A percentile compares a stretch with the other conserved stretches of the same genome.
phyloP scores from a whole-genome alignment of 164 flowering plant genomes.

The Vitis rupestris region DNA sequence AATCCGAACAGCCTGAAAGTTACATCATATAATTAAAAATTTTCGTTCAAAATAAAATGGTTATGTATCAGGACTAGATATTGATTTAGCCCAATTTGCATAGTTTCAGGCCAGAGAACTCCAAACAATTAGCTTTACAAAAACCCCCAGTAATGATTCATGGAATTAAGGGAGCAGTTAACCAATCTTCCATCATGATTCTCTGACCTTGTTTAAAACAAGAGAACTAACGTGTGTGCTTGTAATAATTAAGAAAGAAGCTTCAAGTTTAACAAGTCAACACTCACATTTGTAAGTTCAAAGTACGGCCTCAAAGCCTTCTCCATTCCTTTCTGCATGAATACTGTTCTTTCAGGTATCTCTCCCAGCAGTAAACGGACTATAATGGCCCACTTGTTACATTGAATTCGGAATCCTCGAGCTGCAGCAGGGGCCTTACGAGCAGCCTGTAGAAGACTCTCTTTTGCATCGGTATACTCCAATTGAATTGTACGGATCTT shows the following conservation, averaged over 20 bases:
- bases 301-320: slow-evolving; percentile 92
- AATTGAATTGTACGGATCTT: slow-evolving; percentile 40
- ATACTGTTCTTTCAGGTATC: slow-evolving; percentile 92
- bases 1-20: slow-evolving; percentile 82
- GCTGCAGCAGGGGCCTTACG: slow-evolving; percentile 36
- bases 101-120: no score
- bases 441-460: slow-evolving; percentile 40
- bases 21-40: background rate
- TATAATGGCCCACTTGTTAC: slow-evolving; percentile 90
- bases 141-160: no score
- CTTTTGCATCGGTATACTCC: slow-evolving; percentile 47
- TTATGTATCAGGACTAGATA: no score
- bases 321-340: slow-evolving; percentile 96
- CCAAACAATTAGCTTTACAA: no score
- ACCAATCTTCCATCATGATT: no score
- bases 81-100: no score
- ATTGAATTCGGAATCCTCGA: slow-evolving; percentile 35
- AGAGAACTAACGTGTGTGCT: background rate
- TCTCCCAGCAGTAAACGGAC: slow-evolving; percentile 88
- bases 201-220: no score
- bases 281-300: slow-evolving; percentile 93
- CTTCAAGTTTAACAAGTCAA: background rate
- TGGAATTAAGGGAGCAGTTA: no score
- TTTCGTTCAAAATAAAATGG: background rate
- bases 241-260: no score